A percentile compares a stretch with the other conserved stretches of the same genome.
phyloP scores from a whole-genome alignment of 176 grass and related monocot species.

The Juncus inflexus region DNA sequence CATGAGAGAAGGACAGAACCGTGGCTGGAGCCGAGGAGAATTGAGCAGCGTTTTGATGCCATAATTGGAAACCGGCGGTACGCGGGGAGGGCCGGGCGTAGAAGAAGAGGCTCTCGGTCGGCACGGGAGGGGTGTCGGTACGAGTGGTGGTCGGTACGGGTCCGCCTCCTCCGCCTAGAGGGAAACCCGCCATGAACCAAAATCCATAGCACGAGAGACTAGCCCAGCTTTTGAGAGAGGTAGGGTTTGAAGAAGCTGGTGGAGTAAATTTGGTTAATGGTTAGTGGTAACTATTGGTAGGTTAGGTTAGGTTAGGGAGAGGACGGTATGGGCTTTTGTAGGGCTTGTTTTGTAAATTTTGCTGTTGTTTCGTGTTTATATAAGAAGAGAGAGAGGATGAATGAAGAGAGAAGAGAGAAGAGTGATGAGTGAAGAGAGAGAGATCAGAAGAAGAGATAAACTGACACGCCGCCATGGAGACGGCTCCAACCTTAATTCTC shows the following conservation, averaged over 20 bases:
- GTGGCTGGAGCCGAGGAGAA: constrained; percentile 8
- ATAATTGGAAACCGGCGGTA: constrained; percentile 74
- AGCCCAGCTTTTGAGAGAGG: constrained; percentile 23
- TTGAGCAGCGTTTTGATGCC: constrained; percentile 40
- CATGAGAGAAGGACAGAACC: constrained; percentile 28
- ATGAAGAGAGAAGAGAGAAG: neutral
- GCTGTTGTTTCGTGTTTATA: constrained; percentile 18
- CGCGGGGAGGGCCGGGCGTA: constrained; percentile 58
- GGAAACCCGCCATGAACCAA: constrained; percentile 85
- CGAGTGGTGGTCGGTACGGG: constrained; percentile 18
- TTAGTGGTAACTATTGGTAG: constrained; percentile 9
- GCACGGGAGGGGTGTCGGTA: constrained; percentile 19
- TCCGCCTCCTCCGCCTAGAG: constrained; percentile 62
- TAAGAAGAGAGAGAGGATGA: constrained; percentile 14
- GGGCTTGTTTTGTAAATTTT: constrained; percentile 31
- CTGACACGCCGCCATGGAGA: constrained; percentile 82
- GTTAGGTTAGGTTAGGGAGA: constrained; percentile 9
- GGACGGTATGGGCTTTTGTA: neutral
- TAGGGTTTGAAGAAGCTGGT: constrained; percentile 29
- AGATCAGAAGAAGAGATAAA: constrained; percentile 40
- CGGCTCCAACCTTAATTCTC: constrained; percentile 58
- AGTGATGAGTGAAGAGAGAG: constrained; percentile 30
- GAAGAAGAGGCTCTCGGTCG: constrained; percentile 65
- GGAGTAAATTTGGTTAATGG: neutral
- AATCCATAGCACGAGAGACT: constrained; percentile 46